These are phyloP conservation scores for Pseudocercospora ulei DNA, from an alignment of 2,329 filamentous ascomycete species.

Conservation along the genomic window DNA sequence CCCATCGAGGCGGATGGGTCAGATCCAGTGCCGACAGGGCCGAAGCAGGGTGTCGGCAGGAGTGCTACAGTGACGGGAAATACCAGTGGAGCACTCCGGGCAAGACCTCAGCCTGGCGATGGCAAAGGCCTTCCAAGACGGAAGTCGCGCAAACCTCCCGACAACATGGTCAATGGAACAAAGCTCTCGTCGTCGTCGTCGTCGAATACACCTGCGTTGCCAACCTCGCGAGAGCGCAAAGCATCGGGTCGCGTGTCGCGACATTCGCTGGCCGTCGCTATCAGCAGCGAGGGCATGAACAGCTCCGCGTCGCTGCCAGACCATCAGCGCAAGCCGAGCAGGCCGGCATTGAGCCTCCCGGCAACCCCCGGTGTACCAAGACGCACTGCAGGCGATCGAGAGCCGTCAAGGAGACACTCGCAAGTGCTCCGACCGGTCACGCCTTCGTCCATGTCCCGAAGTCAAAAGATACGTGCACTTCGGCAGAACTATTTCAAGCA, in stretches of 20 bases:
- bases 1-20: constrained; percentile 52
- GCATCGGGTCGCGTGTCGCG: constrained; percentile 12
- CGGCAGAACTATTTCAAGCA: constrained; percentile 75
- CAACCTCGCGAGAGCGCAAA: constrained; percentile 9
- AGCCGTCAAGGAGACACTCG: constrained; percentile 47
- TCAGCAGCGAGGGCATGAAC: constrained; percentile 26
- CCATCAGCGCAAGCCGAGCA: constrained; percentile 22
- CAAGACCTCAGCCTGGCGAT: constrained; percentile 34
- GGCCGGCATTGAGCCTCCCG: constrained; percentile 22
- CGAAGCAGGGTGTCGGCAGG: constrained; percentile 47
- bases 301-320: constrained; percentile 34
- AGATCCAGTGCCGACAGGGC: constrained; percentile 47
- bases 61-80: constrained; percentile 57
- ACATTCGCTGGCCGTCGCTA: constrained; percentile 33
- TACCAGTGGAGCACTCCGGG: constrained; percentile 38
- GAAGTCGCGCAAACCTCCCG: constrained; percentile 33
- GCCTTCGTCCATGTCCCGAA: constrained; percentile 52
- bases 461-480: constrained; percentile 61
- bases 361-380: constrained; percentile 38
- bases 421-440: constrained; percentile 48
- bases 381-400: constrained; percentile 28
- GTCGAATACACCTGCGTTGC: constrained; percentile 16
- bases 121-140: constrained; percentile 23
- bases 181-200: constrained; percentile 14
- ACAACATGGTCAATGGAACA: constrained; percentile 25